Evolutionary conservation across 129 eudicot genomes (phyloP), one percentile per base, ranked within the genome.

Genomic region (Kitagawia praeruptora): DNA sequence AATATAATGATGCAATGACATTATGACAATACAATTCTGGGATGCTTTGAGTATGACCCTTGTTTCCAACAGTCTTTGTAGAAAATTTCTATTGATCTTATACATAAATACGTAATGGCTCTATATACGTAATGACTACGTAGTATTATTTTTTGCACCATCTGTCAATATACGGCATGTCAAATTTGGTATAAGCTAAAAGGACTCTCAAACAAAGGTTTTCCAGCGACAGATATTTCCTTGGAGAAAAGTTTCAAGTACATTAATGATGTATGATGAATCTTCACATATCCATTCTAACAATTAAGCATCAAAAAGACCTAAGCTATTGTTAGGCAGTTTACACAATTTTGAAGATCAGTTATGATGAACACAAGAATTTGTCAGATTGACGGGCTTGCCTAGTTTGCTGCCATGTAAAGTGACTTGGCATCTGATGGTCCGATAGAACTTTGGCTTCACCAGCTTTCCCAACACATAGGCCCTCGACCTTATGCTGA

Each of bases 401-500:
- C 98, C 97, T 5, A 93, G 75, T 71, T 86, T 91, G 84, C 82
- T 91, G 39, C 97, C 95, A 71, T 84, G 82, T 67, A 93, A 74
- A n/a, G 83, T 91, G 75, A 91, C 94, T 78, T 86, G 82, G 48
- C 98, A 93, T 73, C 84, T 58, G 79, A 93, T 85, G 71, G 71
- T 73, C 71, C 79, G 82, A 49, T 89, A 93, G 83, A 93, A 93
- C 87, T 89, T 93, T 75, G 98, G 88, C 76, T 89, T 93, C 45
- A 93, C 98, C 85, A 93, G 89, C 83, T 80, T 89, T 75, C 98
- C 98, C 81, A 93, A 83, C 37, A 93, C 86, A 84, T 86, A 89
- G 9, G 98, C 98, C 80, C 95, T 88, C 18, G 98, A 93, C 77
- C 97, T 87, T 77, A 93, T 75, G 67, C 82, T 83, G 21, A 93